These are phyloP conservation scores for Scortechinia acanthostroma DNA, from an alignment of 2,329 filamentous ascomycete species.

Conservation along the genomic window DNA sequence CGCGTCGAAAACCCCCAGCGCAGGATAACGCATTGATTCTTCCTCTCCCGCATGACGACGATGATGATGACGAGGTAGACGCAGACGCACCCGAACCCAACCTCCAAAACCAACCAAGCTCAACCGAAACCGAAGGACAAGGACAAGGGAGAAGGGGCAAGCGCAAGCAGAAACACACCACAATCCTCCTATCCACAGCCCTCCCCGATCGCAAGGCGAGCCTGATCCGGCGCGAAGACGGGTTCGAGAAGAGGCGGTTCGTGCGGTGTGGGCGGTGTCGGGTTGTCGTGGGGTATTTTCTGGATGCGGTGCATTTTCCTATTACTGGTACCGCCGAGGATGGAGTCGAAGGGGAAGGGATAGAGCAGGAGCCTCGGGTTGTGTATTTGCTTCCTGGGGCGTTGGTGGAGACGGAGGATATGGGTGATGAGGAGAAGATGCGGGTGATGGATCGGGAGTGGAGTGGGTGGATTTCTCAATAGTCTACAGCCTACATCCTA, in stretches of 20 bases:
- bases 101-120: too few species aligned
- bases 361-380: neutral
- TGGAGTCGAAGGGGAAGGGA: neutral
- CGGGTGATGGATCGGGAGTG: neutral
- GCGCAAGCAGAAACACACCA: slow-evolving; percentile 22
- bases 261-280: slow-evolving; percentile 53
- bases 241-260: slow-evolving; percentile 59
- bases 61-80: slow-evolving; percentile 11
- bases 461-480: slow-evolving; percentile 2
- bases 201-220: slow-evolving; percentile 33
- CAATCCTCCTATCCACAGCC: slow-evolving; percentile 37
- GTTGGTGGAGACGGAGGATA: neutral
- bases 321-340: neutral
- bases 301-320: slow-evolving; percentile 42
- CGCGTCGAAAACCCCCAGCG: slow-evolving; percentile 36
- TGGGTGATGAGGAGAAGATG: neutral
- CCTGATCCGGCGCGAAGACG: slow-evolving; percentile 47
- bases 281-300: slow-evolving; percentile 52
- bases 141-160: slow-evolving; percentile 7
- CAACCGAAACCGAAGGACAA: neutral
- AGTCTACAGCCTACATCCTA: too few species aligned
- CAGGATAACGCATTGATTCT: slow-evolving; percentile 50
- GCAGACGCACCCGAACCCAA: neutral
- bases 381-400: neutral
- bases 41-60: slow-evolving; percentile 28